Base-by-base conservation (phyloP, 257 asterid genomes). In the Fraxinus anomala region DNA sequence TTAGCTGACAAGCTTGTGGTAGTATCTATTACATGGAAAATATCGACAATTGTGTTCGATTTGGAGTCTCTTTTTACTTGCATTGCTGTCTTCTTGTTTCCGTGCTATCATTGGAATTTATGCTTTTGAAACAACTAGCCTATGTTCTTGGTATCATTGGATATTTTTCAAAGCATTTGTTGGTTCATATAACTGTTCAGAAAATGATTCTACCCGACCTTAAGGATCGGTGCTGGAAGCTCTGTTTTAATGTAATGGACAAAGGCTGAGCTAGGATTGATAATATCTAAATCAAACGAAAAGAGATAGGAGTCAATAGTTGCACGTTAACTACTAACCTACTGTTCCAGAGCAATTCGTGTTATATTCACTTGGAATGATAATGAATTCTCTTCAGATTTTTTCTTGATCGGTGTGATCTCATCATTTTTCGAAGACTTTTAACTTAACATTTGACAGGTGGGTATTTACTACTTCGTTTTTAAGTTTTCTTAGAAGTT, bases 1-100 rank as follows among this genome's bases (percentile, higher is more conserved):
- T 95, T 80, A 56, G 86, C 80, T 63, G 13, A 59, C 42, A 73
- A 70, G 21, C 39, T 66, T 65, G 28, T 56, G 19, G 33, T 73
- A 33, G 24, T 23, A 68, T 70, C 36, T 10, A 7, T 72, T 78
- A 26, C 30, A n/a, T 70, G 34, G 34, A 19, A 12, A 28, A 21
- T n/a, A 40, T 66, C 68, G 73, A 54, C 44, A 21, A 28, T 80
- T 70, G 37, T 68, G 37, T 0, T 74, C 9, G 54, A n/a, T 49
- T 40, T 40, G 28, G n/a, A 12, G 65, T 49, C 37, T 6, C 17
- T 28, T 44, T 78, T 34, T 17, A 26, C 23, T 42, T 70, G 4
- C n/a, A 19, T 31, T 37, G 47, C 21, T 68, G 68, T 77, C 68
- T 51, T 3, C 75, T 33, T 39, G 56, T 37, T 72, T 80, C 82